phyloP scores from a whole-genome alignment of 1,139 yeast genomes.

The Saccharomycopsis hybrid region DNA sequence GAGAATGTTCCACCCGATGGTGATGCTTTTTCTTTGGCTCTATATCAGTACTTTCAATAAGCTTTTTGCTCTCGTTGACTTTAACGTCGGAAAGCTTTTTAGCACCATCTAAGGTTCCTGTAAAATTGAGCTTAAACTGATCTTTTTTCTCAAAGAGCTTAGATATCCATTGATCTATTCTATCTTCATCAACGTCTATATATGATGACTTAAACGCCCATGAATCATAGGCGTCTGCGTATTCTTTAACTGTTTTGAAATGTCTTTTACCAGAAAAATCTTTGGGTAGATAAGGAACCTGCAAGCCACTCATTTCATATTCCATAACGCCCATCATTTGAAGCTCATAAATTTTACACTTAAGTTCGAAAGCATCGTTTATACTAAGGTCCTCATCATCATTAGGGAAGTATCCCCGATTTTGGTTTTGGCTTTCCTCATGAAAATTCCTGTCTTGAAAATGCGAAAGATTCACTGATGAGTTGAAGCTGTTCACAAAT shows the following conservation, averaged over 20 bases:
- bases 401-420: neutral
- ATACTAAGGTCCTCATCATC: slow-evolving; percentile 6
- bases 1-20: too few species aligned
- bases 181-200: slow-evolving; percentile 9
- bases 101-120: too few species aligned
- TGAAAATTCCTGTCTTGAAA: neutral
- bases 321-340: slow-evolving; percentile 99
- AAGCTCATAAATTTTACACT: slow-evolving; percentile 87
- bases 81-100: neutral
- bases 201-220: slow-evolving; percentile 4
- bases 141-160: neutral
- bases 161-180: slow-evolving; percentile 4
- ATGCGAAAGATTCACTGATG: neutral
- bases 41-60: too few species aligned
- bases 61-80: neutral
- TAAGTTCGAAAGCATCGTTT: slow-evolving; percentile 41
- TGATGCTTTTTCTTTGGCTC: neutral
- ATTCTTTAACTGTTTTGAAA: slow-evolving; percentile 7
- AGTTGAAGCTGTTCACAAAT: slow-evolving; percentile 29
- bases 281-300: slow-evolving; percentile 16
- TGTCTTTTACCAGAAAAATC: neutral
- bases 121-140: neutral
- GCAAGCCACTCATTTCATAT: slow-evolving; percentile 51
- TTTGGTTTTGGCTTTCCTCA: neutral
- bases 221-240: slow-evolving; percentile 15